Conservation (phyloP, 148 eudicot genomes). For the Rhododendron griersonianum region DNA sequence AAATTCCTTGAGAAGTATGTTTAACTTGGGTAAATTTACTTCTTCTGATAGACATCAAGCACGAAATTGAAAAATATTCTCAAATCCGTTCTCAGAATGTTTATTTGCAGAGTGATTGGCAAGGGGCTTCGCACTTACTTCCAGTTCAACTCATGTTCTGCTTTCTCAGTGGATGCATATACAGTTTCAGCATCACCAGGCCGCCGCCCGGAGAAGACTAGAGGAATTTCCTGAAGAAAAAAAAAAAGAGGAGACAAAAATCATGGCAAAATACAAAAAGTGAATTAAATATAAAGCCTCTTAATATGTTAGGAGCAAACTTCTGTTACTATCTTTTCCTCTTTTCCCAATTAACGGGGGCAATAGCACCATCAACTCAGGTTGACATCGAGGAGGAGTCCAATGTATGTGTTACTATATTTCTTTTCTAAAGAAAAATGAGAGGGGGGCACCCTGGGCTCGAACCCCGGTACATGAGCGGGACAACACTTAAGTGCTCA, state of each 20-base stretch:
- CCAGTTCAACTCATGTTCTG: conserved; percentile 81
- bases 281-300: neutral
- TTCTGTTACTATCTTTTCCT: neutral
- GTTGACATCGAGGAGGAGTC: neutral
- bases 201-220: conserved; percentile 65
- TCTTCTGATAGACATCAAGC: neutral
- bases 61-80: neutral
- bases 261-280: neutral
- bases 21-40: neutral
- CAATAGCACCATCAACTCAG: neutral
- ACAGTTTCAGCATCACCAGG: conserved; percentile 88
- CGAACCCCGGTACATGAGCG: neutral
- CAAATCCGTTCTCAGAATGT: neutral
- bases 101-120: neutral
- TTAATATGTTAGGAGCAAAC: neutral
- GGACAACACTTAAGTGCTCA: neutral
- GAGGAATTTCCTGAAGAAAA: conserved; percentile 67
- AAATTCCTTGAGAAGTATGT: neutral
- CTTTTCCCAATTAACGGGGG: neutral
- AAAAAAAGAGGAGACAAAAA: neutral
- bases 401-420: neutral
- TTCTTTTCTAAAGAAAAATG: neutral
- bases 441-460: neutral
- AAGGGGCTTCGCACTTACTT: conserved; percentile 47
- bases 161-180: conserved; percentile 83